phyloP scores from a whole-genome alignment of 805 yeast genomes.

The Saccharomyces kudriavzevii region DNA sequence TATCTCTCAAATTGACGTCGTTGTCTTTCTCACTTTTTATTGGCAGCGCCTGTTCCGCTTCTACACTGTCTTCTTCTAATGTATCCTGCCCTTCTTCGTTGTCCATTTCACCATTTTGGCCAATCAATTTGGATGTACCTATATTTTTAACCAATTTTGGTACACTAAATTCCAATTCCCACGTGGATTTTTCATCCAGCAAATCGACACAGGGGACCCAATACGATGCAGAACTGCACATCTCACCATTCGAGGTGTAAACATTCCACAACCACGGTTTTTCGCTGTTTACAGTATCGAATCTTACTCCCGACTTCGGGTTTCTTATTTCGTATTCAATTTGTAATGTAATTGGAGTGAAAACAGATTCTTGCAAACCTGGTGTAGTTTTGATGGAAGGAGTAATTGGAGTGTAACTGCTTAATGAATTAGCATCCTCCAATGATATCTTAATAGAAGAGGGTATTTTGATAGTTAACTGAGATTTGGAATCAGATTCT shows the following conservation, averaged over 20 bases:
- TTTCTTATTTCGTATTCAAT: conserved; percentile 59
- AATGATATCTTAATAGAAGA: conserved; percentile 45
- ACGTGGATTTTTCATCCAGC: conserved; percentile 78
- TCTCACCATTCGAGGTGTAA: conserved; percentile 71
- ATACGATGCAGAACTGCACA: conserved; percentile 78
- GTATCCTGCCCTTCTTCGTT: conserved; percentile 4
- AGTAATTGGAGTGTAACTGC: conserved; percentile 33
- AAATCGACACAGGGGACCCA: conserved; percentile 97
- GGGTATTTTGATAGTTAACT: conserved; percentile 27
- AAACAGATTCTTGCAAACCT: conserved; percentile 40
- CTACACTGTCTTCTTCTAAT: conserved; percentile 16
- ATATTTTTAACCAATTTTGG: conserved; percentile 76
- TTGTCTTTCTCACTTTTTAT: not conserved
- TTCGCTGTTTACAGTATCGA: conserved; percentile 38
- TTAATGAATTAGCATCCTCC: conserved; percentile 40
- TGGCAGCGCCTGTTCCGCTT: not conserved
- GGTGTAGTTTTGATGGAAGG: conserved; percentile 36
- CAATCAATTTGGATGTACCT: conserved; percentile 33
- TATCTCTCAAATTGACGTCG: not conserved
- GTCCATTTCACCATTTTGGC: conserved; percentile 31
- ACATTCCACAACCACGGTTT: conserved; percentile 64
- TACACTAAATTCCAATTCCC: conserved; percentile 83
- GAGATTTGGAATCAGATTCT: conserved; percentile 25
- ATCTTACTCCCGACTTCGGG: conserved; percentile 67
- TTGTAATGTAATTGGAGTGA: conserved; percentile 64